Conservation (phyloP, 2,329 filamentous ascomycete species). For the Cladosporium velox region DNA sequence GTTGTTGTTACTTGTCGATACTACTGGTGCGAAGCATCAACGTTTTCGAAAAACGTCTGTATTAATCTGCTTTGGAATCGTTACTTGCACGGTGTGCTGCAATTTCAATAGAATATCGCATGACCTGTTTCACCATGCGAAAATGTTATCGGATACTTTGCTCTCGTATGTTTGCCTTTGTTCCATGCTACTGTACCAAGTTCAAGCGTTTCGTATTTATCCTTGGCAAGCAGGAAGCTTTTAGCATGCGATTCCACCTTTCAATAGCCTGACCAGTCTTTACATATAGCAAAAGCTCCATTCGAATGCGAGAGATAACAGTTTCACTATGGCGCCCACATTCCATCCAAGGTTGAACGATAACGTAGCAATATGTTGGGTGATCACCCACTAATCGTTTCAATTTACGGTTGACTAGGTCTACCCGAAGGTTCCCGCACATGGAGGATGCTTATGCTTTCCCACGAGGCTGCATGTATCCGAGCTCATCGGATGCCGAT, state of each 20-base stretch:
- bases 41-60: background rate
- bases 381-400: background rate
- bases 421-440: background rate
- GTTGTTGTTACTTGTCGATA: background rate
- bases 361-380: too few species aligned
- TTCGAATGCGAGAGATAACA: background rate
- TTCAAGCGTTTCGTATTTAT: background rate
- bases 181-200: background rate
- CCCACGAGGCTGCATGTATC: background rate
- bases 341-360: too few species aligned
- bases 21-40: background rate
- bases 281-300: background rate
- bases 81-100: background rate
- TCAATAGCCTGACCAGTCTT: background rate
- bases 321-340: background rate
- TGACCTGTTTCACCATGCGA: background rate
- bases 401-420: background rate
- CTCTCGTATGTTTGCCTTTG: background rate
- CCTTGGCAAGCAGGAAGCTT: background rate
- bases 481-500: background rate
- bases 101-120: background rate
- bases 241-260: background rate
- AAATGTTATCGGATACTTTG: background rate
- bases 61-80: background rate
- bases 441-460: background rate